Evolutionary conservation across 805 yeast genomes (phyloP).

Genomic region (Ogataea wickerhamii): DNA sequence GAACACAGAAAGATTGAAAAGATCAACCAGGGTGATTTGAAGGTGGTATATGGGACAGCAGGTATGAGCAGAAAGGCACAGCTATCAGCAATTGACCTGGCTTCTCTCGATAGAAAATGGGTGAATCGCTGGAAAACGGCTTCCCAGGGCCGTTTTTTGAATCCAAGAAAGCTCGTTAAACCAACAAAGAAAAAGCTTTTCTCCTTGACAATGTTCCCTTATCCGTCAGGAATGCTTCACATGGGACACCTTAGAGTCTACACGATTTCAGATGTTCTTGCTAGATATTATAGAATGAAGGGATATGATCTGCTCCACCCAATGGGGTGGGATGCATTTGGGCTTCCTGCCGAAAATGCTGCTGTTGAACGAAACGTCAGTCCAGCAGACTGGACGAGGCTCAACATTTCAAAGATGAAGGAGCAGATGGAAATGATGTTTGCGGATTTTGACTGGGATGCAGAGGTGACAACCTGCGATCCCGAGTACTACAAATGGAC

Average conservation of each 20-base stretch:
- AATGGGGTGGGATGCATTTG: slow-evolving; percentile 99
- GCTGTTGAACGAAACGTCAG: slow-evolving; percentile 81
- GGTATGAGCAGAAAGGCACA: slow-evolving; percentile 4
- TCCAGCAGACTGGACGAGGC: slow-evolving; percentile 80
- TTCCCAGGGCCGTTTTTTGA: slow-evolving; percentile 23
- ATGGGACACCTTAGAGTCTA: slow-evolving; percentile 94
- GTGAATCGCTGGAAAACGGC: slow-evolving; percentile 39
- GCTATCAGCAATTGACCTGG: slow-evolving; percentile 19
- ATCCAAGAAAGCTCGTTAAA: slow-evolving; percentile 26
- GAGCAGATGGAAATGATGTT: slow-evolving; percentile 73
- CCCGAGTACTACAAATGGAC: slow-evolving; percentile 93
- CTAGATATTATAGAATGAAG: slow-evolving; percentile 71
- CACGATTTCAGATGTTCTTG: slow-evolving; percentile 80
- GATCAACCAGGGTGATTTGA: no score
- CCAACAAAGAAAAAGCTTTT: slow-evolving; percentile 41
- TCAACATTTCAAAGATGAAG: slow-evolving; percentile 83
- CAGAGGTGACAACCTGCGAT: slow-evolving; percentile 80
- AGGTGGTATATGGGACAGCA: no score
- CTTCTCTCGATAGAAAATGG: slow-evolving; percentile 53
- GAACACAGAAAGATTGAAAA: no score
- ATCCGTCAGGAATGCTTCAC: slow-evolving; percentile 90
- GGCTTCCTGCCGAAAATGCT: slow-evolving; percentile 97
- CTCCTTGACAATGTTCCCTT: slow-evolving; percentile 88
- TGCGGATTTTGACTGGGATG: slow-evolving; percentile 90
- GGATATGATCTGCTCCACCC: slow-evolving; percentile 87